Percentiles rank a stretch among this genome's conserved stretches.
These are phyloP conservation scores for Sanghuangporus sanghuang DNA, from an alignment of 1,284 basidiomycete genomes.

Conservation along the genomic window DNA sequence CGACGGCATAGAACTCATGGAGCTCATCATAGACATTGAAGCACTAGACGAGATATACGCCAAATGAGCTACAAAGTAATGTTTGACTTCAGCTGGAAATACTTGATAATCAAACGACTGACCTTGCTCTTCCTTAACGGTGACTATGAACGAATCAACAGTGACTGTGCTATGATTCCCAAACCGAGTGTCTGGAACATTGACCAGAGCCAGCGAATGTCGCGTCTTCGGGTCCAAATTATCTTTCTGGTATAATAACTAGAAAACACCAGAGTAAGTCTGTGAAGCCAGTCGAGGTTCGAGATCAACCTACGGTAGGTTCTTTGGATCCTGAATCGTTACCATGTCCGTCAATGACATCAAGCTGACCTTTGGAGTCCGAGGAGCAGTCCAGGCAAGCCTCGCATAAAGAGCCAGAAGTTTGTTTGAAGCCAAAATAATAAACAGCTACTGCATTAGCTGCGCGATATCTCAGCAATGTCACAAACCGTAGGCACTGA, in stretches of 20 bases:
- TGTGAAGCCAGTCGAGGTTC: neutral
- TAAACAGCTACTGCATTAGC: constrained; percentile 15
- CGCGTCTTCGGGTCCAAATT: constrained; percentile 4
- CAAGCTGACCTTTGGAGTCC: neutral
- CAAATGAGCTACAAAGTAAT: too few species aligned
- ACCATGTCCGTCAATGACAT: constrained; percentile 7
- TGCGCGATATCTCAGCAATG: neutral
- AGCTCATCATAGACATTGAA: neutral
- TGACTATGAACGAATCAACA: constrained; percentile 12
- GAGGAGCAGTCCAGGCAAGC: constrained; percentile 14
- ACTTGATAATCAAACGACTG: neutral
- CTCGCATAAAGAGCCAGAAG: constrained; percentile 13
- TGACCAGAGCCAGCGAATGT: constrained; percentile 10
- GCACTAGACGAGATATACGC: neutral
- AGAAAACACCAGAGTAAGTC: neutral
- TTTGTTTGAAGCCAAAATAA: constrained; percentile 13
- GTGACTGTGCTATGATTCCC: constrained; percentile 7
- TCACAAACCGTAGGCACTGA: neutral
- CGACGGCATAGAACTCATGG: neutral
- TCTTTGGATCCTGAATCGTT: neutral
- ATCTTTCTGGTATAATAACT: constrained; percentile 8
- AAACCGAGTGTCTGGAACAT: constrained; percentile 9
- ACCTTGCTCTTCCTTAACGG: constrained; percentile 6
- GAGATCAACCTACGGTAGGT: constrained; percentile 4
- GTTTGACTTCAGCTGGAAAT: neutral